A percentile compares a stretch with the other conserved stretches of the same genome.
Conservation (phyloP, 306 rosid genomes). For the Trichosanthes cucumerina region DNA sequence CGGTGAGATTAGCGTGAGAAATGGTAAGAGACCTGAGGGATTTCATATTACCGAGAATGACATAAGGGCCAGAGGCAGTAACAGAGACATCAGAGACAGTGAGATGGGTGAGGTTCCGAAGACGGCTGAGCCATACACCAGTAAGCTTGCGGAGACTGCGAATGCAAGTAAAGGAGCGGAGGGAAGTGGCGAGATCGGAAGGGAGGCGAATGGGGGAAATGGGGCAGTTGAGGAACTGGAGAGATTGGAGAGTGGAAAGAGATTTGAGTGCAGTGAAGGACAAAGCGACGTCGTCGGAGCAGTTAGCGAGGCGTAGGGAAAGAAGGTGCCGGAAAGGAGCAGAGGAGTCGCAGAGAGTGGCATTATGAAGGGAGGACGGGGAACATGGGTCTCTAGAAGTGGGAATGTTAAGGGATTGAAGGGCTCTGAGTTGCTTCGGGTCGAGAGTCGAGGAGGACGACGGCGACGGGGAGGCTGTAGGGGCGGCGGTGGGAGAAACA, state of each 20-base stretch:
- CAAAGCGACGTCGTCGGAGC: constrained; percentile 68
- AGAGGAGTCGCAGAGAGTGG: constrained; percentile 62
- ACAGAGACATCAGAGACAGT: constrained; percentile 40
- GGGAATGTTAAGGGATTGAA: constrained; percentile 81
- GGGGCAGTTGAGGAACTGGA: constrained; percentile 76
- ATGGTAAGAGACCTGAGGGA: constrained; percentile 52
- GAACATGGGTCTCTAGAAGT: constrained; percentile 71
- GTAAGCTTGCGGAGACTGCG: constrained; percentile 48
- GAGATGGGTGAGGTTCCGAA: constrained; percentile 70
- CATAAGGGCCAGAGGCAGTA: constrained; percentile 66
- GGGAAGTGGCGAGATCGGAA: constrained; percentile 52
- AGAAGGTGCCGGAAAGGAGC: constrained; percentile 83
- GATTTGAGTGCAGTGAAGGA: constrained; percentile 93
- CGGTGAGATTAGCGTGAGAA: constrained; percentile 71
- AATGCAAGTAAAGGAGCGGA: constrained; percentile 61
- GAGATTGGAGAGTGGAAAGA: constrained; percentile 61
- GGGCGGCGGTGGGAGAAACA: constrained; percentile 12
- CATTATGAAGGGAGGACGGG: constrained; percentile 39
- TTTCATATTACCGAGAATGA: constrained; percentile 61
- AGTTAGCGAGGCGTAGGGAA: constrained; percentile 60
- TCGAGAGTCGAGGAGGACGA: constrained; percentile 49
- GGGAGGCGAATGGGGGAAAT: constrained; percentile 74
- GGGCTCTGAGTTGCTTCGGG: constrained; percentile 77
- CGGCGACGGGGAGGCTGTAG: constrained; percentile 12
- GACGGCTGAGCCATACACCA: constrained; percentile 81